Conservation (phyloP, 495 filamentous ascomycete genomes). For the Acidiella bohemica region DNA sequence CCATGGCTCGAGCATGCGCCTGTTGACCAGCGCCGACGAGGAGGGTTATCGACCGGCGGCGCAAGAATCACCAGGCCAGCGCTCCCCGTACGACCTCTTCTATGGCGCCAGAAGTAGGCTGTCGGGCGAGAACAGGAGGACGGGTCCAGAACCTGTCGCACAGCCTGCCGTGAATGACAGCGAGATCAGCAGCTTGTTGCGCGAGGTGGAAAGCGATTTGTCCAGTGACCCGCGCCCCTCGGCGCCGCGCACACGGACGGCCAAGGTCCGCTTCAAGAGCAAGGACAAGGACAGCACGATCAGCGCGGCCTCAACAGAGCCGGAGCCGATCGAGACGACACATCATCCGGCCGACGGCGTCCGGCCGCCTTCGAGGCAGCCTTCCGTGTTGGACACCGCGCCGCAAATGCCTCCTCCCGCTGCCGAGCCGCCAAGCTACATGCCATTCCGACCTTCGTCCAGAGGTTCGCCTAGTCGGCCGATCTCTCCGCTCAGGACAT, state of each 20-base stretch:
- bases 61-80: conserved; percentile 1
- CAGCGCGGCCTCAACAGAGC: conserved; percentile 6
- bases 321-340: conserved; percentile 26
- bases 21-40: conserved; percentile 43
- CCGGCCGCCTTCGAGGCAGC: conserved; percentile 34
- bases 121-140: background rate
- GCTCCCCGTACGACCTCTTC: conserved; percentile 14
- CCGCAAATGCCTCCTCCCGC: conserved; percentile 45
- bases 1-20: conserved; percentile 46
- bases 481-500: conserved; percentile 57
- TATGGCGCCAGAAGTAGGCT: conserved; percentile 8
- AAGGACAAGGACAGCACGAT: conserved; percentile 21
- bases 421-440: conserved; percentile 36
- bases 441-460: conserved; percentile 27
- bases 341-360: conserved; percentile 28
- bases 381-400: conserved; percentile 41
- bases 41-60: conserved; percentile 6
- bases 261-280: conserved; percentile 22
- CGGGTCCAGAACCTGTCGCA: background rate
- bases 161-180: conserved; percentile 3
- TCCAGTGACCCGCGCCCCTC: conserved; percentile 6
- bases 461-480: conserved; percentile 41
- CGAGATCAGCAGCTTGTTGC: conserved; percentile 17
- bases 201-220: conserved; percentile 17
- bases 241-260: conserved; percentile 15